Conservation (phyloP, 192 early-diverging fungal species). For the Kickxella alabastrina region DNA sequence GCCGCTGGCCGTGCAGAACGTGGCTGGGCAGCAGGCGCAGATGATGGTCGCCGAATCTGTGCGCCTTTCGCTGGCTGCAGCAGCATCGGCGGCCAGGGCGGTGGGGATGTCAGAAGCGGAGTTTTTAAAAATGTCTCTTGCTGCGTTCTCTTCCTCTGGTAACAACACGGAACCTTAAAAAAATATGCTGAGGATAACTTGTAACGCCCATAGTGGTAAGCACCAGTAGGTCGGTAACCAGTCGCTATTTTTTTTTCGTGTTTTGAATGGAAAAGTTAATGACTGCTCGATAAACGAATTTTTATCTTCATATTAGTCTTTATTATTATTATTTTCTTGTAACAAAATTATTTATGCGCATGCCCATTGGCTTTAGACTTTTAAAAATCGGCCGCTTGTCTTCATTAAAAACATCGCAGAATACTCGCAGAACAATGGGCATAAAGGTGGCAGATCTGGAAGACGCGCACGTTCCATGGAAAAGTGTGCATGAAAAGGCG, state of each 20-base stretch:
- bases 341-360: background rate
- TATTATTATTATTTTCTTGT: background rate
- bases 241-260: no score
- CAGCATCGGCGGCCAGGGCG: slow-evolving; percentile 21
- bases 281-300: background rate
- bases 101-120: slow-evolving; percentile 14
- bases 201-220: no score
- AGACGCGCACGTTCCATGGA: slow-evolving; percentile 14
- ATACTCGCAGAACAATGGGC: no score
- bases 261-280: no score
- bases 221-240: no score
- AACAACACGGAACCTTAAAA: background rate
- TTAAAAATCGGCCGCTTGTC: background rate
- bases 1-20: background rate
- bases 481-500: slow-evolving; percentile 4
- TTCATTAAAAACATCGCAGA: background rate
- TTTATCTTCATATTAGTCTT: background rate
- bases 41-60: slow-evolving; percentile 4
- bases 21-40: no score
- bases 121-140: slow-evolving; percentile 18
- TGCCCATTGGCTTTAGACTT: background rate
- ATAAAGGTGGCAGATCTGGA: no score
- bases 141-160: background rate
- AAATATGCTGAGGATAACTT: no score
- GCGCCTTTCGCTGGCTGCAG: slow-evolving; percentile 16